Base-by-base conservation (phyloP, 1,284 basidiomycete species). In the Moesziomyces parantarcticus region DNA sequence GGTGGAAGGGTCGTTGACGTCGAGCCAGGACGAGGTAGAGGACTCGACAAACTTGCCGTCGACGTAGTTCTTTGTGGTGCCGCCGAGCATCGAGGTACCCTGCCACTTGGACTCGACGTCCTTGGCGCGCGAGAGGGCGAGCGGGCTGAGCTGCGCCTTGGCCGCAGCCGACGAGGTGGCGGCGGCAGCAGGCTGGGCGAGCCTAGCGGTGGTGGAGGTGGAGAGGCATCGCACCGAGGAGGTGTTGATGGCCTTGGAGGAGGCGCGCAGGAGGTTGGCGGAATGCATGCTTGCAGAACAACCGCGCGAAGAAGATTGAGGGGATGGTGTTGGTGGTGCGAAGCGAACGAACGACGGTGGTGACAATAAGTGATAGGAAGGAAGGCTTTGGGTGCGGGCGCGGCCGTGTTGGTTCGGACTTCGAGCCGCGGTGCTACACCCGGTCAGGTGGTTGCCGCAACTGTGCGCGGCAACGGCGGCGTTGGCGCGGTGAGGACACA, bases 11-110 rank as follows among this genome's bases (percentile, higher is more conserved):
- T 97, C 94, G 66, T 90, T 86, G 5, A 96, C 89, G 56, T 95
- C 92, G 62, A 92, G 88, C 91, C 92, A 96, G 61, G 90, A 87
- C 2, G 87, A 85, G 5, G 92, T 85, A 79, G 89, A 89, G 85
- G 92, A 93, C 78, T 95, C 91, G 26, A 91, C 87, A 78, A 95
- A 97, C 85, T 92, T 87, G 36, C 94, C 94, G 26, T 89, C 90
- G 68, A 96, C 91, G 85, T 90, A 95, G 85, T 94, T 94, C 56
- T 76, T 78, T 54, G 78, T 94, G 71, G 88, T 90, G 48, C 88
- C 91, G 18, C 94, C 94, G 16, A 88, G 88, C 36, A 90, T 90
- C 65, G 87, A 92, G 13, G 93, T 94, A 54, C 94, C 94, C 76
- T 90, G 90, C 92, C 93, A 96, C 39, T 80, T 80, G 34, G 64